Evolutionary conservation across 306 rosid species (phyloP).

Genomic region (Lotus japonicus): DNA sequence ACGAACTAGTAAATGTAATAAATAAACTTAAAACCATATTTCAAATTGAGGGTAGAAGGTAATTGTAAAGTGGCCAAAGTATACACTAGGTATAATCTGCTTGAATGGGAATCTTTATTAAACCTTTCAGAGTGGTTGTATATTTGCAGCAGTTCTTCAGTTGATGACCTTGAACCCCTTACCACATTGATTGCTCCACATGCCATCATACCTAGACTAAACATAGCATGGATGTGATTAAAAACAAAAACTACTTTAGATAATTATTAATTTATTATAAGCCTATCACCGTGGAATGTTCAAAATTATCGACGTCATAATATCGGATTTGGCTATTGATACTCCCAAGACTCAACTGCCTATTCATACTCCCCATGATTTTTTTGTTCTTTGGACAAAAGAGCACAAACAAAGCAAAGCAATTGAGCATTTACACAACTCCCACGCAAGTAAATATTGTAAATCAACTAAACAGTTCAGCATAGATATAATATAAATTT

Average conservation of each 20-base stretch:
- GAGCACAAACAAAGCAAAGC: neutral
- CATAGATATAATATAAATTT: neutral
- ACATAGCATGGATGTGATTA: slow-evolving; percentile 21
- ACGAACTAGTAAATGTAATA: neutral
- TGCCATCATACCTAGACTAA: slow-evolving; percentile 80
- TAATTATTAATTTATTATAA: neutral
- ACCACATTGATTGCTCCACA: slow-evolving; percentile 88
- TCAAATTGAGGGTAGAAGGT: slow-evolving; percentile 1
- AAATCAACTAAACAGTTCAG: neutral
- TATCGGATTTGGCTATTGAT: neutral
- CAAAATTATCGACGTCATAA: neutral
- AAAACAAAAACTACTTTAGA: neutral
- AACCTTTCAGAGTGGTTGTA: slow-evolving; percentile 91
- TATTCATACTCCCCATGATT: neutral
- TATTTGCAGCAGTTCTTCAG: slow-evolving; percentile 72
- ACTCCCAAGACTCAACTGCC: neutral
- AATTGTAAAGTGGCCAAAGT: neutral
- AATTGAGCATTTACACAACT: neutral
- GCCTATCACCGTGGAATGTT: neutral
- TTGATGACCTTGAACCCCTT: slow-evolving; percentile 92
- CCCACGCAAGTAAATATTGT: neutral
- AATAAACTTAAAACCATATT: slow-evolving; percentile 5
- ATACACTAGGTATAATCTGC: neutral
- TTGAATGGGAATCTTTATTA: neutral
- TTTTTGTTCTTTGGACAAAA: neutral